Evolutionary conservation across 306 rosid genomes (phyloP), one percentile per base, ranked within the genome.

Genomic region (Glycine soja): DNA sequence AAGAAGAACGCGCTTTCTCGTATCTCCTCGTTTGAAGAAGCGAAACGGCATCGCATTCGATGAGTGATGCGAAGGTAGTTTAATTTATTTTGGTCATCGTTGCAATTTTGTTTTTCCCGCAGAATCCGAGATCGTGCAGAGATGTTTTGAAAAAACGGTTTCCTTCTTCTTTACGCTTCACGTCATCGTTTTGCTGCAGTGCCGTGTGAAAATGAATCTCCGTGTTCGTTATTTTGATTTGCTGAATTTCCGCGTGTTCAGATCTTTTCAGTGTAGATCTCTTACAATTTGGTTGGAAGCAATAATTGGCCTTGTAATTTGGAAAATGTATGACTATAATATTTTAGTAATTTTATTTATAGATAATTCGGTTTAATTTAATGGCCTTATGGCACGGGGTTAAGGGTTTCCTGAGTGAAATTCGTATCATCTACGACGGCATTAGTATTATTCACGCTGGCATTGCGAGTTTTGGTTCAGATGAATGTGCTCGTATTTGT

Each of bases 61-160:
- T 84, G 83, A 57, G 58, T 78, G 66, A 65, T 58, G 38, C 14
- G 10, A 80, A 80, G 83, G 78, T 18, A 54, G 13, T 62, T 72
- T 38, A 5, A 12, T 19, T 30, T 0, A 64, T 64, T 36, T 7
- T 3, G 30, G 30, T 24, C 30, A 6, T 36, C 5, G 40, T 36
- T 61, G 43, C 67, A 30, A 10, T 61, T 61, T 4, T 5, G 19
- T 19, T 61, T 24, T 24, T 24, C 30, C 30, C 2, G 40, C 8
- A 0, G 4, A 64, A 36, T 13, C 48, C 12, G 46, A 64, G 70
- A 64, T 64, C 64, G 64, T 9, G 36, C 12, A 8, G 9, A 3
- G 13, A 19, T 58, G 6, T 56, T 0, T 15, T 56, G 43, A 0
- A 4, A 56, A 54, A 63, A 14, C 48, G 70, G n/a, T 64, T 36